Evolutionary conservation across 371 early-diverging fungal species (phyloP).

Genomic region (Mucor circinelloides): DNA sequence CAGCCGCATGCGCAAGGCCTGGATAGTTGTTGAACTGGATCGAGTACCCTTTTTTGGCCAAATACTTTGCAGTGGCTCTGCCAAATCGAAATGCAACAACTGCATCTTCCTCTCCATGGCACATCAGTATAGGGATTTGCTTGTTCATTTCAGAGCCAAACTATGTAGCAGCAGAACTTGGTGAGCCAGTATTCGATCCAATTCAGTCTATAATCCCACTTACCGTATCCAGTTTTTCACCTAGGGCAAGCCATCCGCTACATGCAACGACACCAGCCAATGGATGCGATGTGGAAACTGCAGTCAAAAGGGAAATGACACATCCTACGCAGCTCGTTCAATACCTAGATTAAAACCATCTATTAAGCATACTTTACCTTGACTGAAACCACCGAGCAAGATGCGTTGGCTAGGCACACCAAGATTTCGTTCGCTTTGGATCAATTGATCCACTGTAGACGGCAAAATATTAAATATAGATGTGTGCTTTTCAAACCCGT

Average conservation of each 20-base stretch:
- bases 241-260: slow-evolving; percentile 12
- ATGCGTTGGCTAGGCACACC: slow-evolving; percentile 11
- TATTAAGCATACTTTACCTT: slow-evolving; percentile 7
- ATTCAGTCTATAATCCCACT: neutral
- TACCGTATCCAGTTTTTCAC: slow-evolving; percentile 2
- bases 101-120: slow-evolving; percentile 13
- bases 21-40: slow-evolving; percentile 11
- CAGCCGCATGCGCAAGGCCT: slow-evolving; percentile 9
- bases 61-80: neutral
- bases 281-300: neutral
- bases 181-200: neutral
- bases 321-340: neutral
- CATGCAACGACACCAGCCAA: slow-evolving; percentile 12
- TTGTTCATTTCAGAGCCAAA: slow-evolving; percentile 8
- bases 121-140: slow-evolving; percentile 10
- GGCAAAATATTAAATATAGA: too few species aligned
- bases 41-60: slow-evolving; percentile 9
- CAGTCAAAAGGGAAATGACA: slow-evolving; percentile 14
- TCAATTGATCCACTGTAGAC: slow-evolving; percentile 8
- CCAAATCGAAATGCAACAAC: slow-evolving; percentile 14
- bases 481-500: neutral
- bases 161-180: neutral
- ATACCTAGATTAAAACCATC: neutral
- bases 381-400: slow-evolving; percentile 18
- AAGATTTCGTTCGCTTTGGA: slow-evolving; percentile 7